Conservation (phyloP, 169 alveolate genomes). For the Plasmodium vivax region DNA sequence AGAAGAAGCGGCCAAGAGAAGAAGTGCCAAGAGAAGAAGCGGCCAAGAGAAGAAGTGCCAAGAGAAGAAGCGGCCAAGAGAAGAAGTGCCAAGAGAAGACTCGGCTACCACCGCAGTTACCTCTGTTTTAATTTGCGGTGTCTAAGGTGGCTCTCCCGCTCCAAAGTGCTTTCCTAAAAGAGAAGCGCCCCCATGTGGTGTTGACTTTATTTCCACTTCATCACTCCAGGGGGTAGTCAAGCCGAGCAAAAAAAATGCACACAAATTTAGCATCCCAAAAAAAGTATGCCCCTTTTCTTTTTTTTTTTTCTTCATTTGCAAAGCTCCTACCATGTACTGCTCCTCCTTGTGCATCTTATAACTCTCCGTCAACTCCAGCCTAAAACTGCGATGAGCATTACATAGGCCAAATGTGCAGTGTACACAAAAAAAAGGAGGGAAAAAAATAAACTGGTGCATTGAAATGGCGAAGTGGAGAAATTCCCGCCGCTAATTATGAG, state of each 20-base stretch:
- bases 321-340: slow-evolving; percentile 38
- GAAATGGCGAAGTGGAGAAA: background rate
- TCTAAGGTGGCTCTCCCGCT: slow-evolving; percentile 17
- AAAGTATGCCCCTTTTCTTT: background rate
- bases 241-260: background rate
- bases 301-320: background rate
- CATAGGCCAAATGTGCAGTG: background rate
- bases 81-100: slow-evolving; percentile 1
- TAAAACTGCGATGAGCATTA: slow-evolving; percentile 23
- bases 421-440: background rate
- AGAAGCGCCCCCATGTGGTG: background rate
- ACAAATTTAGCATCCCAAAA: background rate
- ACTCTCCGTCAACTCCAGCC: slow-evolving; percentile 42
- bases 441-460: background rate
- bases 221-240: background rate
- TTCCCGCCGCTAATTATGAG: background rate
- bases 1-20: too few species aligned
- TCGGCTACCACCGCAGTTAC: slow-evolving; percentile 2
- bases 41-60: background rate
- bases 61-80: background rate
- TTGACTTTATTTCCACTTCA: background rate
- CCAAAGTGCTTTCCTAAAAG: slow-evolving; percentile 25
- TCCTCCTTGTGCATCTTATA: slow-evolving; percentile 66
- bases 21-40: background rate
- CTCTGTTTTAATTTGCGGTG: slow-evolving; percentile 14